These are phyloP conservation scores for Elsinoe perseae DNA, from an alignment of 2,329 filamentous ascomycete species.

Conservation along the genomic window DNA sequence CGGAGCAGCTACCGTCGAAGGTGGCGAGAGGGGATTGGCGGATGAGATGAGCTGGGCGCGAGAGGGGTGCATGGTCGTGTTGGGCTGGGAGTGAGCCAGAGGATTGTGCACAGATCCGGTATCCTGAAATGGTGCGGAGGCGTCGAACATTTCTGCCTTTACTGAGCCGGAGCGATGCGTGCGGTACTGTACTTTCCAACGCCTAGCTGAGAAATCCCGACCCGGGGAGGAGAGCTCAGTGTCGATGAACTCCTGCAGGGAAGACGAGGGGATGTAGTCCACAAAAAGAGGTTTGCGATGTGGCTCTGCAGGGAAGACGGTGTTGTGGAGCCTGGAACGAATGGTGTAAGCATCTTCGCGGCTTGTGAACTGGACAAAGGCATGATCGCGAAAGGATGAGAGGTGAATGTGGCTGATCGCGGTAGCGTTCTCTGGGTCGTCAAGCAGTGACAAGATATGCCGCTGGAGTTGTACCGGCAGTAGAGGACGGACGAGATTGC, in stretches of 20 bases:
- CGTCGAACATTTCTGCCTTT: no score
- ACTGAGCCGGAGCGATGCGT: no score
- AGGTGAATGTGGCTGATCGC: conserved; percentile 65
- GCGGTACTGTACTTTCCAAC: no score
- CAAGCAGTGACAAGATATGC: conserved; percentile 59
- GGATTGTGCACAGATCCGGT: no score
- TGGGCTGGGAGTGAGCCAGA: no score
- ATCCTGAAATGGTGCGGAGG: no score
- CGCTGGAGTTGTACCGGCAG: conserved; percentile 58
- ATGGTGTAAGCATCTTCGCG: conserved; percentile 67
- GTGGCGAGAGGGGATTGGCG: no score
- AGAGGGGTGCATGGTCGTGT: no score
- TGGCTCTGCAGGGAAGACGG: conserved; percentile 79
- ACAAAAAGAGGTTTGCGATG: conserved; percentile 77
- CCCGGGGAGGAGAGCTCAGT: background rate
- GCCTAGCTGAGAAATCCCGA: no score
- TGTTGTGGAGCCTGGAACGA: conserved; percentile 66
- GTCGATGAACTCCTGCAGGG: conserved; percentile 49
- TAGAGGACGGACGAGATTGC: conserved; percentile 81
- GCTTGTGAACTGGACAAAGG: conserved; percentile 66
- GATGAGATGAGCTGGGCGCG: no score
- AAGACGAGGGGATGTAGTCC: conserved; percentile 77
- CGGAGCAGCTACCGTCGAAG: no score
- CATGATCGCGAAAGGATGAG: conserved; percentile 80
- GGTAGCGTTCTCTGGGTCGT: conserved; percentile 47